A percentile compares a stretch with the other conserved stretches of the same genome.
These are phyloP conservation scores for Hevea brasiliensis DNA, from an alignment of 345 rosid genomes.

Conservation along the genomic window DNA sequence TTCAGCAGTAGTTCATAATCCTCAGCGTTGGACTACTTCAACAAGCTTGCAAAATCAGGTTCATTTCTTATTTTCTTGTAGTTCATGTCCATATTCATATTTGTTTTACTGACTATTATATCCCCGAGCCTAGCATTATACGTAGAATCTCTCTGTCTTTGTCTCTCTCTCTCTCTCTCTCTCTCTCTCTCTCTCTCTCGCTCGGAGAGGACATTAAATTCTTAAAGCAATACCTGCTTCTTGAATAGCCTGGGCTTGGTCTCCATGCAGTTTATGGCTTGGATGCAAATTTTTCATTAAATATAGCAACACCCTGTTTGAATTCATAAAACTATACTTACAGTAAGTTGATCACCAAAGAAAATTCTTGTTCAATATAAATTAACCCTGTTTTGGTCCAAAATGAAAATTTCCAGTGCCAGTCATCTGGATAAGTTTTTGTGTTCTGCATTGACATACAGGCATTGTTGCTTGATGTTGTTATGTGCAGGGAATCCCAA, in stretches of 20 bases:
- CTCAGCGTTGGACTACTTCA: conserved; percentile 42
- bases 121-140: too few relatives aligned
- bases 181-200: too few relatives aligned
- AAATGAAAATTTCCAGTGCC: too few relatives aligned
- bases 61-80: not conserved
- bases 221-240: not conserved
- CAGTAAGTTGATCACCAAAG: not conserved
- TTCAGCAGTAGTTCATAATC: conserved; percentile 26
- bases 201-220: not conserved
- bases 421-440: too few relatives aligned
- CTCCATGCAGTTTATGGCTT: not conserved
- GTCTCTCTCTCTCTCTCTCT: too few relatives aligned
- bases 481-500: too few relatives aligned
- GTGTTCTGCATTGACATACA: too few relatives aligned
- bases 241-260: not conserved
- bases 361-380: too few relatives aligned
- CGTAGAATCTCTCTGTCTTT: too few relatives aligned
- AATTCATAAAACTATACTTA: not conserved
- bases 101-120: not conserved
- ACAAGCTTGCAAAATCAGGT: conserved; percentile 55
- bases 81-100: not conserved
- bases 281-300: not conserved
- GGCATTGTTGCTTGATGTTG: too few relatives aligned
- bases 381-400: too few relatives aligned
- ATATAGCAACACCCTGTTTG: not conserved